A percentile compares a stretch with the other conserved stretches of the same genome.
Conservation (phyloP, 164 flowering plant species). For the Vitis amurensis region DNA sequence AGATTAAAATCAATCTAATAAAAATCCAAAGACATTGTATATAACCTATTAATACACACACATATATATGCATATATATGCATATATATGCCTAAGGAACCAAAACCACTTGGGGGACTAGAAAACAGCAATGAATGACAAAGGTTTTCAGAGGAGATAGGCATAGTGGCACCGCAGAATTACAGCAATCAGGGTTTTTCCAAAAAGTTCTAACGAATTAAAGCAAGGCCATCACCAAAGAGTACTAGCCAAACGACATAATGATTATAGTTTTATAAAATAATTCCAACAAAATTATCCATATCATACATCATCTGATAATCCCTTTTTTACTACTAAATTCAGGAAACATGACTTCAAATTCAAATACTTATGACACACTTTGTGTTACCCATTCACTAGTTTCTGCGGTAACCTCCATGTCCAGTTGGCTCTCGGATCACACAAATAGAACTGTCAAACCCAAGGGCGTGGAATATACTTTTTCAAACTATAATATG, state of each 20-base stretch:
- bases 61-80: too few relatives aligned
- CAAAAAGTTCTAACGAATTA: slow-evolving; percentile 27
- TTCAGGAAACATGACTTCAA: background rate
- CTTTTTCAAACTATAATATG: too few relatives aligned
- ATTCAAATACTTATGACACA: slow-evolving; percentile 13
- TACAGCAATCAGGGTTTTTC: slow-evolving; percentile 91
- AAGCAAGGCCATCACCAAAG: too few relatives aligned
- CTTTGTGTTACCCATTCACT: slow-evolving; percentile 90
- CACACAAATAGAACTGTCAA: slow-evolving; percentile 43
- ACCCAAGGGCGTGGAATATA: background rate
- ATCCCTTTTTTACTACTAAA: background rate
- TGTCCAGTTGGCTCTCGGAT: slow-evolving; percentile 48
- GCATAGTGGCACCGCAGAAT: slow-evolving; percentile 79
- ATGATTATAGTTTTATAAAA: too few relatives aligned
- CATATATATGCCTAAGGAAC: slow-evolving; percentile 47
- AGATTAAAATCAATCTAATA: background rate
- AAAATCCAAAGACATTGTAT: too few relatives aligned
- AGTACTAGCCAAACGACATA: too few relatives aligned
- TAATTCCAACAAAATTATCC: too few relatives aligned
- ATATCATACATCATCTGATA: background rate
- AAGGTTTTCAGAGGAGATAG: slow-evolving; percentile 63
- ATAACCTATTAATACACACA: too few relatives aligned
- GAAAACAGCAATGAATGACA: slow-evolving; percentile 54
- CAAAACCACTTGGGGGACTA: slow-evolving; percentile 75
- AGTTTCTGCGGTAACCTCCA: slow-evolving; percentile 48